A percentile compares a stretch with the other conserved stretches of the same genome.
phyloP scores from a whole-genome alignment of 78 protist genomes.

The Pelomyxa schiedti region DNA sequence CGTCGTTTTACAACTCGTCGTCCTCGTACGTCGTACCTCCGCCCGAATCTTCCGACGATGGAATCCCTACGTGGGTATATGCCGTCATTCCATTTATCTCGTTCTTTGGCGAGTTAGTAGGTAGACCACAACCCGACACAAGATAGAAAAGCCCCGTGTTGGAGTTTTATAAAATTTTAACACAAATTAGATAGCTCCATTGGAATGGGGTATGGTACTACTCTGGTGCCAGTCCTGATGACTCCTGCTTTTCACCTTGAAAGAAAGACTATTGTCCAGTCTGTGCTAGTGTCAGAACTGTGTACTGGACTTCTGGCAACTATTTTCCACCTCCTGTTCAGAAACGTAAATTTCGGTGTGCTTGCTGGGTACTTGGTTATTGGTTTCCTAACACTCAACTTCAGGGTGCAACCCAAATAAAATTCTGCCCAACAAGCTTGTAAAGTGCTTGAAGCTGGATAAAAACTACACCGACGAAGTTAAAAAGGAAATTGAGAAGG shows the following conservation, averaged over 20 bases:
- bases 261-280: neutral
- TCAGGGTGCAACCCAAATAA: too few species aligned
- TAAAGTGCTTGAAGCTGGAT: too few species aligned
- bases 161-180: too few species aligned
- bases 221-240: neutral
- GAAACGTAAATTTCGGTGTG: neutral
- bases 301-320: neutral
- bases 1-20: too few species aligned
- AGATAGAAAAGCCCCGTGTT: too few species aligned
- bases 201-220: neutral
- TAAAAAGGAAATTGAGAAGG: neutral
- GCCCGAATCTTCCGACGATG: too few species aligned
- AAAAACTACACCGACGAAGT: too few species aligned
- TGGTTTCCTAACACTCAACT: too few species aligned
- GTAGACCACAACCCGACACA: too few species aligned
- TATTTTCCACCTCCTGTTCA: neutral
- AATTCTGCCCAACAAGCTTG: too few species aligned
- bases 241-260: neutral
- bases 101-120: neutral
- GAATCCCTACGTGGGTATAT: neutral
- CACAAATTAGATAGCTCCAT: neutral
- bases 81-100: neutral
- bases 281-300: neutral
- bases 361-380: neutral
- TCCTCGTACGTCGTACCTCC: too few species aligned